Conservation (phyloP, 768 basidiomycete genomes). For the Tephrocybe sp. region DNA sequence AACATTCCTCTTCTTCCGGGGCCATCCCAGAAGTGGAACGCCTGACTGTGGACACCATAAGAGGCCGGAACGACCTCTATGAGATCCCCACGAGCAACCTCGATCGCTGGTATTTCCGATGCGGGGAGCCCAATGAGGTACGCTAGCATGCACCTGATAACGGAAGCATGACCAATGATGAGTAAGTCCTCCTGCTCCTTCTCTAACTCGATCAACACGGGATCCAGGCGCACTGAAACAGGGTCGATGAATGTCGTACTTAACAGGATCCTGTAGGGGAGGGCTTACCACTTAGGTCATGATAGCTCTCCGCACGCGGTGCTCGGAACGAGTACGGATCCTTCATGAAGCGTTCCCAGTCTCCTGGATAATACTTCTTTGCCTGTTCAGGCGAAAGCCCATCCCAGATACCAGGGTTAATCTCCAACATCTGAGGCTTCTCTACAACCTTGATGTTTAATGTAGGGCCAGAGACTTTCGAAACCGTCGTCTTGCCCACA, state of each 20-base stretch:
- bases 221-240: constrained; percentile 85
- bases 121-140: constrained; percentile 93
- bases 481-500: constrained; percentile 6
- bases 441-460: constrained; percentile 82
- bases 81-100: constrained; percentile 95
- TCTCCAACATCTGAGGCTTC: constrained; percentile 96
- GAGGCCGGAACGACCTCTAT: constrained; percentile 88
- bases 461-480: constrained; percentile 18
- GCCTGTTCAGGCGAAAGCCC: constrained; percentile 90
- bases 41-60: constrained; percentile 87
- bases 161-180: constrained; percentile 96
- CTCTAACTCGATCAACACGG: constrained; percentile 89
- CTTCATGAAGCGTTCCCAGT: constrained; percentile 89
- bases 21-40: constrained; percentile 91
- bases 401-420: constrained; percentile 98
- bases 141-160: constrained; percentile 92
- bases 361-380: constrained; percentile 85
- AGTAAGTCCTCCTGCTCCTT: constrained; percentile 91
- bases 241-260: background rate
- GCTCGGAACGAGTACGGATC: constrained; percentile 94
- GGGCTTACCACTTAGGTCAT: constrained; percentile 78
- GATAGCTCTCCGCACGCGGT: constrained; percentile 95
- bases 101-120: constrained; percentile 95
- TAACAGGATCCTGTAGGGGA: background rate
- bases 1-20: constrained; percentile 57